Conservation (phyloP, 2,329 filamentous ascomycete genomes). For the Kalaharituber pfeilii region DNA sequence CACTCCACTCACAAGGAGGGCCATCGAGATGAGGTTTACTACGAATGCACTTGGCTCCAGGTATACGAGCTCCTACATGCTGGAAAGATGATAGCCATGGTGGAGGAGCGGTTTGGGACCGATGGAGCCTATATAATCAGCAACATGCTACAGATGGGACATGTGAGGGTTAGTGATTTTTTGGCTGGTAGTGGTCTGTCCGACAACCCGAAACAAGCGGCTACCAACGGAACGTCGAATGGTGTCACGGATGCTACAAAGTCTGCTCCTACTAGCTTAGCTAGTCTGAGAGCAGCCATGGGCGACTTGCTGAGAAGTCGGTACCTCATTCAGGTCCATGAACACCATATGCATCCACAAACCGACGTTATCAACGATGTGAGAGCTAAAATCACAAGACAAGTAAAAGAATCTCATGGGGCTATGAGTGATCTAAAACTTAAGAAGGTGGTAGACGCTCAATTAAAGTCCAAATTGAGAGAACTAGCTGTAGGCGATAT, state of each 20-base stretch:
- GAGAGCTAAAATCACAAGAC: constrained; percentile 36
- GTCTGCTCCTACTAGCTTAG: constrained; percentile 26
- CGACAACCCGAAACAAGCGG: constrained; percentile 12
- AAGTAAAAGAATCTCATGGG: constrained; percentile 31
- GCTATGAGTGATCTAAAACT: constrained; percentile 46
- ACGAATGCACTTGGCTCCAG: constrained; percentile 64
- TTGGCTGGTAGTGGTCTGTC: constrained; percentile 22
- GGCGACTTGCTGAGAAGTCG: constrained; percentile 42
- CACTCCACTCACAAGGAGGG: constrained; percentile 49
- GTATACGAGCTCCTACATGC: constrained; percentile 69
- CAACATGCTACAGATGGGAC: constrained; percentile 23
- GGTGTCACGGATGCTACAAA: constrained; percentile 27
- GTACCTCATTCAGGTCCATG: constrained; percentile 46
- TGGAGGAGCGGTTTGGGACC: constrained; percentile 57
- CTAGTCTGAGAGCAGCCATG: constrained; percentile 32
- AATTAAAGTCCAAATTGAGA: constrained; percentile 37
- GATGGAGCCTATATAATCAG: constrained; percentile 27
- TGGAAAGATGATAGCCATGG: constrained; percentile 62
- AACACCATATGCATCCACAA: constrained; percentile 41
- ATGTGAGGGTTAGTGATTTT: constrained; percentile 30
- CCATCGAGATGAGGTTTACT: constrained; percentile 42
- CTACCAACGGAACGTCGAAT: constrained; percentile 1
- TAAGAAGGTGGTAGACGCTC: constrained; percentile 43
- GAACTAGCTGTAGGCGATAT: constrained; percentile 33
- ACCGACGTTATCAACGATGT: constrained; percentile 40